Base-by-base conservation (phyloP, 1,139 yeast species). In the Zygoascus sp. region DNA sequence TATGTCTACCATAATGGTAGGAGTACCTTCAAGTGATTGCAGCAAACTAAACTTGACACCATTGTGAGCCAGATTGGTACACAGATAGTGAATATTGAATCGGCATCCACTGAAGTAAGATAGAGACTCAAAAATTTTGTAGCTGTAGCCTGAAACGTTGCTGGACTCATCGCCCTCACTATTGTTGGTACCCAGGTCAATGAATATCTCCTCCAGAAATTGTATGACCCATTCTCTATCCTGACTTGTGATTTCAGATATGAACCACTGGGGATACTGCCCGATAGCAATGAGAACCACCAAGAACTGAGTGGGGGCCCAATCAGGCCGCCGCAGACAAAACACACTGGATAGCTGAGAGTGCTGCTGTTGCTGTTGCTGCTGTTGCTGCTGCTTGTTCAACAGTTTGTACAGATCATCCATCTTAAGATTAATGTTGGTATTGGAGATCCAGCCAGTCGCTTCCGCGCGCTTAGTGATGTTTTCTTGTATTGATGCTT, bases 301-400 rank as follows among this genome's bases (percentile, higher is more conserved):
- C 19, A 68, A 50, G 46, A 61, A 67, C 70, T 72, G 68, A 13
- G 63, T 59, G 0, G 52, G 50, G 0, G 69, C 58, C 70, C 69
- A 65, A 6, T 50, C 48, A 1, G 66, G 58, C 39, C 57, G 59
- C 11, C 69, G 53, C 32, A 68, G 50, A 17, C 62, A 64, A 32
- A 67, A 58, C 8, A 64, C 55, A 3, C 54, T 36, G 25, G 55
- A 55, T 1, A 64, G 50, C 10, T 42, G 34, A 10, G 28, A 15
- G n/a, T 40, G 50, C 49, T 22, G 32, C 22, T 20, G 40, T 22
- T 32, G 44, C 17, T 20, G 40, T 22, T 32, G 44, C 17, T 40
- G 50, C 49, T 22, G 32, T 16, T 20, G 40, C 28, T 32, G 44
- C 17, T 5, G 2, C 3, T 35, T 35, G 10, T 2, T 3, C 6